A percentile compares a stretch with the other conserved stretches of the same genome.
phyloP scores from a whole-genome alignment of 1,139 yeast species.

The Pichia sp. region DNA sequence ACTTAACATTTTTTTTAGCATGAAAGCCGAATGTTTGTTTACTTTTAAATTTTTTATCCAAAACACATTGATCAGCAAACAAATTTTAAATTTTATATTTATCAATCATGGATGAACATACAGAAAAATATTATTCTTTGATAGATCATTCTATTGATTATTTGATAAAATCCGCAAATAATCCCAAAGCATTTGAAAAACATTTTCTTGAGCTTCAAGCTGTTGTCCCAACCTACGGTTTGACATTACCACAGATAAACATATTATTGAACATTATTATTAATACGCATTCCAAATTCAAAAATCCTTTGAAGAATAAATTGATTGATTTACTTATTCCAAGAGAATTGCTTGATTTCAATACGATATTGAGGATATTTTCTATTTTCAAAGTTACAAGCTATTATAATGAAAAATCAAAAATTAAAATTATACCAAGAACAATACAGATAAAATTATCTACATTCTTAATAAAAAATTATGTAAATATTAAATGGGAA shows the following conservation, averaged over 20 bases:
- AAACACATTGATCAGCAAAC: no score
- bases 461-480: conserved; percentile 18
- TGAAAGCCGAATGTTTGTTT: no score
- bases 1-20: no score
- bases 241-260: conserved; percentile 17
- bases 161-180: not conserved
- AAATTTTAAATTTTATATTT: not conserved
- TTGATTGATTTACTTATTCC: conserved; percentile 18
- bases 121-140: not conserved
- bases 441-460: conserved; percentile 17
- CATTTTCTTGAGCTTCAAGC: conserved; percentile 9
- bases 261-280: conserved; percentile 19
- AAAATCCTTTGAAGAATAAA: conserved; percentile 14
- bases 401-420: conserved; percentile 13
- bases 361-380: conserved; percentile 18
- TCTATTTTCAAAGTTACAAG: conserved; percentile 20
- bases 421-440: conserved; percentile 11
- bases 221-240: conserved; percentile 25
- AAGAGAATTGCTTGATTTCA: conserved; percentile 22
- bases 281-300: conserved; percentile 14
- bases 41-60: no score
- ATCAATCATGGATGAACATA: conserved; percentile 1
- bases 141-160: not conserved
- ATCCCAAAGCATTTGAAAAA: conserved; percentile 3
- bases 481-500: conserved; percentile 20